Evolutionary conservation across 1,139 yeast species (phyloP), one percentile per base, ranked within the genome.

Genomic region (Lodderomyces jiufengensis): DNA sequence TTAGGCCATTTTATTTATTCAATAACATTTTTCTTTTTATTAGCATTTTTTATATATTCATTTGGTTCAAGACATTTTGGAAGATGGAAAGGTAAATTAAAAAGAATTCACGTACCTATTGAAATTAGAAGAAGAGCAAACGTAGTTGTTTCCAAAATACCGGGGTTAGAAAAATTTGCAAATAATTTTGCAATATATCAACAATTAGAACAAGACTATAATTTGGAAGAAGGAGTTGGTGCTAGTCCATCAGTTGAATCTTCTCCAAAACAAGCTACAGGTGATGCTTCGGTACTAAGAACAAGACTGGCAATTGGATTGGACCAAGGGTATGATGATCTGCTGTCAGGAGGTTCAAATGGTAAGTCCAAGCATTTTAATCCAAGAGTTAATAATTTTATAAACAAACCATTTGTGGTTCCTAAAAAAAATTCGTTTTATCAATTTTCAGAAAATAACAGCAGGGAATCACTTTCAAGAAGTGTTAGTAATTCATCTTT

Each of bases 281-380:
- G 7, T 10, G 42, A 54, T 49, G 45, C 50, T 5, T 48, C 60
- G 0, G 67, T 62, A 11, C 54, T 70, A 15, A 50, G 76, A 31
- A 70, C 76, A 0, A 47, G 76, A 39, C 70, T 71, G 40, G 54
- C 62, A 3, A 59, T 66, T 21, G 67, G 57, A 28, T 57, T 70
- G 37, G 46, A 50, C 21, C 67, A 57, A 9, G 47, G 48, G 12
- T 49, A 45, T 20, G 41, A 46, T 10, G 44, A 43, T 5, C 39
- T 42, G 10, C 38, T 39, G 32, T 4, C 27, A n/a, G 12, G 27
- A n/a, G 12, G 27, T 24, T n/a, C 10, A 18, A 27, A 27, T 14
- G 10, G 16, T 4, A 11, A 25, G 9, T 23, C 16, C 16, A 39
- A 36, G 14, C 16, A 24, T 29, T 27, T 15, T 27, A 43, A 36